phyloP scores from a whole-genome alignment of 306 rosid genomes.

The Gynostemma pentaphyllum region DNA sequence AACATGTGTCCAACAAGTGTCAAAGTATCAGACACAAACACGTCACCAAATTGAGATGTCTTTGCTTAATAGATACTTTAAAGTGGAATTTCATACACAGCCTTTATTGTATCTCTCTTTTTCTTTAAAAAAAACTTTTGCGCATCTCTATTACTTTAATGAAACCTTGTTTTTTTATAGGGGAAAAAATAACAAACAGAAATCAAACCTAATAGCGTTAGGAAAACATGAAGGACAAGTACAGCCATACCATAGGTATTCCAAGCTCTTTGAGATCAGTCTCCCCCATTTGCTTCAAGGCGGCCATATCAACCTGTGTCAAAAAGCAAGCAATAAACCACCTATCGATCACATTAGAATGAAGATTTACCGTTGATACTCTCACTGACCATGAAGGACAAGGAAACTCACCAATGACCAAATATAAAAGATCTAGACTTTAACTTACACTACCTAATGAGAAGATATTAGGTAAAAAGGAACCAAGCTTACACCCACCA shows the following conservation, averaged over 20 bases:
- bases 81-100: no score
- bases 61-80: no score
- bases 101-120: no score
- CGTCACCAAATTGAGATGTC: no score
- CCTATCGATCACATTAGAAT: not conserved
- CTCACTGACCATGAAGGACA: not conserved
- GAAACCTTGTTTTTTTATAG: not conserved
- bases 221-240: not conserved
- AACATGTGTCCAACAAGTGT: no score
- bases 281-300: constrained; percentile 93
- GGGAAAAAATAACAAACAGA: not conserved
- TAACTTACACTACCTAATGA: not conserved
- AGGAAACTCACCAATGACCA: not conserved
- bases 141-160: no score
- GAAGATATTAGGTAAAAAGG: no score
- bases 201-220: not conserved
- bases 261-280: constrained; percentile 94
- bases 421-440: not conserved
- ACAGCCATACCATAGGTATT: constrained; percentile 76
- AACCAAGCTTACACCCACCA: no score
- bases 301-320: constrained; percentile 82
- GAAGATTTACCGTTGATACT: not conserved
- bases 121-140: no score
- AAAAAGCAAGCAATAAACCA: constrained; percentile 1
- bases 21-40: no score